These are phyloP conservation scores for Ophiostoma triangulosporum DNA, from an alignment of 2,329 filamentous ascomycete genomes.

Conservation along the genomic window DNA sequence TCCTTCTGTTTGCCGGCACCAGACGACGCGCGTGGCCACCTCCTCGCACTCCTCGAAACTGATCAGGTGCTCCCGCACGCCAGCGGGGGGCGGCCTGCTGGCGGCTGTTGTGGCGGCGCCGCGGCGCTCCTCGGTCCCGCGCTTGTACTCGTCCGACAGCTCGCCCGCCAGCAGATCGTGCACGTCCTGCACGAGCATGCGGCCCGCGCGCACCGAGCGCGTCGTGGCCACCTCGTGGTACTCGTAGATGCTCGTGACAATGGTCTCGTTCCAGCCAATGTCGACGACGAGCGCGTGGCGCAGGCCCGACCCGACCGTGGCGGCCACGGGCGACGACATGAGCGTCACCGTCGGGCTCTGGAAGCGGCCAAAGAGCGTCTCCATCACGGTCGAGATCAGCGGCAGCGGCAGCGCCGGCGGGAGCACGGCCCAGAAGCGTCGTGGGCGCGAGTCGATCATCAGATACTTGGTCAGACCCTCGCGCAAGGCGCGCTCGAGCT, in stretches of 20 bases:
- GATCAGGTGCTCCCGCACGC: constrained; percentile 22
- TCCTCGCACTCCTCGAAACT: constrained; percentile 76
- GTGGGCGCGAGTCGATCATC: constrained; percentile 60
- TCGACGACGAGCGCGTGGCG: constrained; percentile 80
- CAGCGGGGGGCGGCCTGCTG: background rate
- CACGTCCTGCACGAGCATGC: constrained; percentile 54
- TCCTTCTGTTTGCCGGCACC: constrained; percentile 45
- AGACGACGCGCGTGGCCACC: constrained; percentile 58
- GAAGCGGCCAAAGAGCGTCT: constrained; percentile 68
- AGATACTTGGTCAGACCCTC: constrained; percentile 51
- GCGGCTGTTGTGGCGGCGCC: constrained; percentile 6
- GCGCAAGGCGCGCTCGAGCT: constrained; percentile 68
- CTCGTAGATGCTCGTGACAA: constrained; percentile 77
- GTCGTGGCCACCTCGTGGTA: constrained; percentile 65
- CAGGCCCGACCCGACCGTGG: constrained; percentile 64
- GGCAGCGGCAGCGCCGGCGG: constrained; percentile 23
- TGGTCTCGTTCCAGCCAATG: constrained; percentile 84
- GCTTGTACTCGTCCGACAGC: constrained; percentile 15
- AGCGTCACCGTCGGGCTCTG: constrained; percentile 71
- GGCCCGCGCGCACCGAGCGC: constrained; percentile 62
- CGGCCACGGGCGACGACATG: constrained; percentile 62
- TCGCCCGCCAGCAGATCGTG: constrained; percentile 44
- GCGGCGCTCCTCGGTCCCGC: constrained; percentile 3
- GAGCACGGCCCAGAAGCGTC: constrained; percentile 60
- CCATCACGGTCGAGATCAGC: constrained; percentile 44